A percentile compares a stretch with the other conserved stretches of the same genome.
Conservation (phyloP, 495 filamentous ascomycete species). For the Parmelia sp. region DNA sequence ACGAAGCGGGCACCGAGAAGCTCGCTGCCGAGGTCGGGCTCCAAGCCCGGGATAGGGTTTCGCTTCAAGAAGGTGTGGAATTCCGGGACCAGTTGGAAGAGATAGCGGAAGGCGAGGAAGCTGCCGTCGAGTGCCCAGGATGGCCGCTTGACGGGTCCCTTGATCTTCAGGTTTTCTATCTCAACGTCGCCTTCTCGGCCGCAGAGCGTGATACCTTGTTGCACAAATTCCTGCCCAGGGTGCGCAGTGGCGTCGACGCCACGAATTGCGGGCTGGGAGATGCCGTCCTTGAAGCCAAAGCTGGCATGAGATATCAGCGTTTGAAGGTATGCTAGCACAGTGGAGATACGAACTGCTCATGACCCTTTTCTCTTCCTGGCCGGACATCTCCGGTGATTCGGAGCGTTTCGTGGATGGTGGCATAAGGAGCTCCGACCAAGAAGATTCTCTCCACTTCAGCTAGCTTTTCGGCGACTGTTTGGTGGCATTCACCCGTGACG, state of each 20-base stretch:
- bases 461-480: constrained; percentile 22
- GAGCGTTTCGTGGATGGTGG: constrained; percentile 28
- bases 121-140: constrained; percentile 37
- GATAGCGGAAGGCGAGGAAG: constrained; percentile 36
- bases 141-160: constrained; percentile 23
- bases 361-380: constrained; percentile 31
- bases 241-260: constrained; percentile 24
- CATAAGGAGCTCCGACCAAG: constrained; percentile 8
- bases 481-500: constrained; percentile 27
- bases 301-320: constrained; percentile 24
- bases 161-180: background rate
- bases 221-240: constrained; percentile 25
- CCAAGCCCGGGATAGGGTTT: constrained; percentile 21
- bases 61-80: constrained; percentile 30
- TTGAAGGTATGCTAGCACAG: background rate
- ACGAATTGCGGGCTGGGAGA: constrained; percentile 32
- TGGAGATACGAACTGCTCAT: constrained; percentile 33
- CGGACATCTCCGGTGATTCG: constrained; percentile 29
- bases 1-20: constrained; percentile 38
- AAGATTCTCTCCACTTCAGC: constrained; percentile 28
- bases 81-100: constrained; percentile 35
- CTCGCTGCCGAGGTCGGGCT: constrained; percentile 26
- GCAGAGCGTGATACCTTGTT: constrained; percentile 30
- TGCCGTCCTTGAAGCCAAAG: constrained; percentile 34
- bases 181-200: constrained; percentile 28